Percentiles rank a stretch among this genome's conserved stretches.
Evolutionary conservation across 2,329 filamentous ascomycete genomes (phyloP).

Genomic region (Penicillium sp.): DNA sequence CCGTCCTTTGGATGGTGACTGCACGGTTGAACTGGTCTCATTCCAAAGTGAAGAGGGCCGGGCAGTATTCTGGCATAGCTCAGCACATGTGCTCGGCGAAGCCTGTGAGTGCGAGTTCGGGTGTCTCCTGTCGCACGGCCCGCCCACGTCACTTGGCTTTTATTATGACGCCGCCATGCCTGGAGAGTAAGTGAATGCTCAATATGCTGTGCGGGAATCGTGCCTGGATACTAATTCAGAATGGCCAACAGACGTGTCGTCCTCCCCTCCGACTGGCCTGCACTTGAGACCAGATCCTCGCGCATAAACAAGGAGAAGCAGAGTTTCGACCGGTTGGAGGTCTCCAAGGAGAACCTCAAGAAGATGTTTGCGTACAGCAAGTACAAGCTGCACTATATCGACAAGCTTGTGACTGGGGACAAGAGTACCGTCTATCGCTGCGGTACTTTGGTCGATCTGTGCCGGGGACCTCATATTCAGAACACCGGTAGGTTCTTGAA

Average conservation of each 20-base stretch:
- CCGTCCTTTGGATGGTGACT: slow-evolving; percentile 83
- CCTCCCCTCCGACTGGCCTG: slow-evolving; percentile 76
- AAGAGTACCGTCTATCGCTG: slow-evolving; percentile 93
- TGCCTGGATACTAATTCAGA: slow-evolving; percentile 17
- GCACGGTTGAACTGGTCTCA: slow-evolving; percentile 78
- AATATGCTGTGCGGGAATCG: not conserved
- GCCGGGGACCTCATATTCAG: slow-evolving; percentile 90
- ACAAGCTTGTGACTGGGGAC: slow-evolving; percentile 88
- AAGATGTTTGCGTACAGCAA: slow-evolving; percentile 99
- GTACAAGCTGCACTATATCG: slow-evolving; percentile 98
- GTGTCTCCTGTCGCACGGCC: slow-evolving; percentile 1
- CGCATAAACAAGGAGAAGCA: slow-evolving; percentile 96
- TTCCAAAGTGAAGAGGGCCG: slow-evolving; percentile 79
- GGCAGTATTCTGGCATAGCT: slow-evolving; percentile 97
- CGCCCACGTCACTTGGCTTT: not conserved
- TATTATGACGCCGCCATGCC: too few relatives aligned
- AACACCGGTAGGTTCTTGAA: slow-evolving; percentile 61
- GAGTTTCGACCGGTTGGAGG: slow-evolving; percentile 82
- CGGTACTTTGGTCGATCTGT: slow-evolving; percentile 91
- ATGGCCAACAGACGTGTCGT: slow-evolving; percentile 58
- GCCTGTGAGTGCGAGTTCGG: slow-evolving; percentile 88
- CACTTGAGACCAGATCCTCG: slow-evolving; percentile 75
- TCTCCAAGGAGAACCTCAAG: slow-evolving; percentile 86
- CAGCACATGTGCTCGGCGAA: slow-evolving; percentile 93
- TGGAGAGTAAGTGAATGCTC: slow-evolving; percentile 51